Evolutionary conservation across 2,329 filamentous ascomycete species (phyloP).

Genomic region (Xylariaceae sp.): DNA sequence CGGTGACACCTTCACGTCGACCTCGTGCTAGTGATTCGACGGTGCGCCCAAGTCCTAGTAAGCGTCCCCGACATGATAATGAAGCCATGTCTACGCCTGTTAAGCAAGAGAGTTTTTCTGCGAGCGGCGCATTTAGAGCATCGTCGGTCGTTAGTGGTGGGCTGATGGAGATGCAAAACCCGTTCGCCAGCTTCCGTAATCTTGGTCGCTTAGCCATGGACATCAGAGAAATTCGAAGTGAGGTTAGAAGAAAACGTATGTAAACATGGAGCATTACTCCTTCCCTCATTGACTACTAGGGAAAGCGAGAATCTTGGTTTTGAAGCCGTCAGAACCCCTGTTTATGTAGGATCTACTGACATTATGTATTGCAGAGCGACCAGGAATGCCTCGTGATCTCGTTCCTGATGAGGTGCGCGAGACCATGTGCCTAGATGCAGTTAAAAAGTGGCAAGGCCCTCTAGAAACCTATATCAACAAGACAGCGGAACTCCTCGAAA

Average conservation of each 20-base stretch:
- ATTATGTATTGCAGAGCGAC: slow-evolving; percentile 42
- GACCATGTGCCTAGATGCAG: slow-evolving; percentile 60
- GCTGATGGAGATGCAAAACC: slow-evolving; percentile 24
- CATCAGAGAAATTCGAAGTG: slow-evolving; percentile 57
- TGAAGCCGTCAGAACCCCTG: too few species aligned
- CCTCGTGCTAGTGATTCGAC: slow-evolving; percentile 41
- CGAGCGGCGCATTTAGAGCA: slow-evolving; percentile 36
- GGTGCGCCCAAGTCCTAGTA: slow-evolving; percentile 36
- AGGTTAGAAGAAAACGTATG: slow-evolving; percentile 57
- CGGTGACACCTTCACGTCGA: slow-evolving; percentile 34
- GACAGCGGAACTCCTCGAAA: slow-evolving; percentile 55
- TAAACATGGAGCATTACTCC: neutral
- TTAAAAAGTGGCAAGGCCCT: slow-evolving; percentile 63
- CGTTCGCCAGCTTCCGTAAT: slow-evolving; percentile 48
- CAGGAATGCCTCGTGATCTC: slow-evolving; percentile 61
- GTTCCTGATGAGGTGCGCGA: slow-evolving; percentile 66
- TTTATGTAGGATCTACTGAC: neutral
- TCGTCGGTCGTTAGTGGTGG: slow-evolving; percentile 29
- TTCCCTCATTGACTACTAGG: neutral
- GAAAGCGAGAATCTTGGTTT: too few species aligned
- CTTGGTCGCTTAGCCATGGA: slow-evolving; percentile 52
- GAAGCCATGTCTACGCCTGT: slow-evolving; percentile 34
- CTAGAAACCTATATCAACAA: slow-evolving; percentile 55
- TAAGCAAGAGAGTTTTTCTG: slow-evolving; percentile 46
- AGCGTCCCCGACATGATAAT: slow-evolving; percentile 33